Evolutionary conservation across 352 stramenopile species (phyloP).

Genomic region (Pythium phragmiticola): DNA sequence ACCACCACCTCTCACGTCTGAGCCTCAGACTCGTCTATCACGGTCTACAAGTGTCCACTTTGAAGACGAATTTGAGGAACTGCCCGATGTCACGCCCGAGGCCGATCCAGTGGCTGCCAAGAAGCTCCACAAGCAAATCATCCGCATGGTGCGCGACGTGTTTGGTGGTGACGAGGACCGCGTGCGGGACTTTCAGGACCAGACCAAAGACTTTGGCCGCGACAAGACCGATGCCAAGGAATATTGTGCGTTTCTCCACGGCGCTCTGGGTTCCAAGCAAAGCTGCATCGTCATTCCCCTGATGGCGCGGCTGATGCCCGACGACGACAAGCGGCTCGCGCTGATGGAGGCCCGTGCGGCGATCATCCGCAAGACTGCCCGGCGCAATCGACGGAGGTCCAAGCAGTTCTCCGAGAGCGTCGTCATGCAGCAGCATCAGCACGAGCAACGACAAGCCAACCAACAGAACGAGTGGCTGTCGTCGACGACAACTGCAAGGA

Average conservation of each 20-base stretch:
- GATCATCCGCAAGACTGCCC: slow-evolving; percentile 59
- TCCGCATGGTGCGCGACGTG: slow-evolving; percentile 60
- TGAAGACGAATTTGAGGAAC: slow-evolving; percentile 57
- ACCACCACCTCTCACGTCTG: background rate
- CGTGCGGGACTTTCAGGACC: slow-evolving; percentile 76
- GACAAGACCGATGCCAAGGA: slow-evolving; percentile 67
- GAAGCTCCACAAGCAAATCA: slow-evolving; percentile 70
- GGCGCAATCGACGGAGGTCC: slow-evolving; percentile 62
- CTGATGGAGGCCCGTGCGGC: slow-evolving; percentile 58
- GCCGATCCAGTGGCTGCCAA: slow-evolving; percentile 59
- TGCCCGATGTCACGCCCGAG: slow-evolving; percentile 51
- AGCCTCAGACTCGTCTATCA: slow-evolving; percentile 14
- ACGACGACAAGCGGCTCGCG: slow-evolving; percentile 60
- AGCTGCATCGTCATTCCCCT: slow-evolving; percentile 69
- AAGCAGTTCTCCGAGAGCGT: slow-evolving; percentile 82
- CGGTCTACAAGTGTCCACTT: slow-evolving; percentile 20
- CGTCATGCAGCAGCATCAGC: slow-evolving; percentile 56
- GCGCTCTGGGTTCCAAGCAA: slow-evolving; percentile 61
- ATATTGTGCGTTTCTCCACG: slow-evolving; percentile 74
- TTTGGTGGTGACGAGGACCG: slow-evolving; percentile 68
- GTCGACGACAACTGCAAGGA: slow-evolving; percentile 1
- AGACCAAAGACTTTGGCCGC: slow-evolving; percentile 75
- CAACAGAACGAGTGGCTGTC: slow-evolving; percentile 21
- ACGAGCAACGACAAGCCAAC: slow-evolving; percentile 22
- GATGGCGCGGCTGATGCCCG: slow-evolving; percentile 70